Evolutionary conservation across 805 yeast genomes (phyloP), one percentile per base, ranked within the genome.

Genomic region (Wickerhamomyces mucosus): DNA sequence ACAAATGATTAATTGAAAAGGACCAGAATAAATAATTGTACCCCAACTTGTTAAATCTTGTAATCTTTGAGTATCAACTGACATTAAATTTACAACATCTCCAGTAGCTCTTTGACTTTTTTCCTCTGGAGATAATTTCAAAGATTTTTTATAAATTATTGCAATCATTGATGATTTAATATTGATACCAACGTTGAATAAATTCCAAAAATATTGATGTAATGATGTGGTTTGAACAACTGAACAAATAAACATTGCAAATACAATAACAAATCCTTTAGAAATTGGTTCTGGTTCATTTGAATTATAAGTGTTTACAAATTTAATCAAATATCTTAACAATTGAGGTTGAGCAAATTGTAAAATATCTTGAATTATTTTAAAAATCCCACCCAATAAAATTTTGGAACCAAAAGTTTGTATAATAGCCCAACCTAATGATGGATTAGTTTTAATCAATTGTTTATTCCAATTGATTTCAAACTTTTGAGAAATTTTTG

Each of bases 71-170:
- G 86, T 77, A 59, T 88, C 97, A 27, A 88, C 95, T 32, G 95
- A 78, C 96, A 88, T 85, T 47, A 88, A 65, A 51, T 88, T 88
- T 36, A 88, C 96, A 42, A 89, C 82, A 53, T 86, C 96, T 50
- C 97, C 97, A 5, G 94, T 82, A 20, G 83, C 72, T 25, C 84
- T 73, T 45, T 71, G 58, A 50, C 72, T 75, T 37, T 75, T 74
- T 9, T 84, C 72, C 48, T 82, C 92, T 42, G 72, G 76, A 2
- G 89, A 79, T 37, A 82, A 59, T 11, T 66, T 71, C 40, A 82
- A 53, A 0, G 92, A 63, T 50, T 82, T 82, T 42, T 74, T 63
- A 51, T 82, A 82, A 31, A 82, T 68, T 13, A 73, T 60, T 1
- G 86, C 67, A 3, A 76, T 78, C 43, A 82, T 57, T 0, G 86